Base-by-base conservation (phyloP, 176 grass and related monocot species). In the Musa beccarii region DNA sequence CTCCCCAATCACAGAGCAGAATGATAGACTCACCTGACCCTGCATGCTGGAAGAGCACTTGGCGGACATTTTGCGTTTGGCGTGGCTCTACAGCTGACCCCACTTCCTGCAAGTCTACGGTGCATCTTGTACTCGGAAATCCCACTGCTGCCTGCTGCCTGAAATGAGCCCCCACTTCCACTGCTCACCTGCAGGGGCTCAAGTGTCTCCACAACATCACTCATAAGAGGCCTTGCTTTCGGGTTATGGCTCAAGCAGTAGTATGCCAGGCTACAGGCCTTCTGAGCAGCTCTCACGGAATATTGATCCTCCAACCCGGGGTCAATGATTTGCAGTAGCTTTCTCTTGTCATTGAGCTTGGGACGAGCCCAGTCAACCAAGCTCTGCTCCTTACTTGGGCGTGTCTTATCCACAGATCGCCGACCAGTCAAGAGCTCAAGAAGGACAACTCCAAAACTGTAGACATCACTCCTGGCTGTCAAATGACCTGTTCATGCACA, bases 211-310 rank as follows among this genome's bases (percentile, higher is more conserved):
- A 98, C 95, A 0, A 98, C 86, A 2, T 98, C 95, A 10, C 95
- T 98, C 95, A 94, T 98, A 6, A 98, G 86, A 3, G 95, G 95
- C 75, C 95, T 88, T 9, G 95, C 95, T 80, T 98, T 98, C 16
- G 90, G 90, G 82, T 98, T 98, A 15, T 94, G 86, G 84, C 86
- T 98, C 73, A 98, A 62, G 86, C 95, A 98, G 82, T 98, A 98
- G 80, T 86, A 98, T 9, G 95, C 95, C 3, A 98, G 88, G 76
- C 90, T 91, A 78, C 95, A 98, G 12, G 95, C 90, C 53, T 98
- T 98, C 82, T 98, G 90, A 12, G 90, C 95, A 23, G 84, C 88
- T 78, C 80, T 78, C 54, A 81, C 84, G 0, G 95, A 87, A 61
- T 93, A 98, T 73, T 98, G 95, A 9, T 82, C 85, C 75, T 97